phyloP scores from a whole-genome alignment of 495 filamentous ascomycete genomes.

The Tuber brumale region DNA sequence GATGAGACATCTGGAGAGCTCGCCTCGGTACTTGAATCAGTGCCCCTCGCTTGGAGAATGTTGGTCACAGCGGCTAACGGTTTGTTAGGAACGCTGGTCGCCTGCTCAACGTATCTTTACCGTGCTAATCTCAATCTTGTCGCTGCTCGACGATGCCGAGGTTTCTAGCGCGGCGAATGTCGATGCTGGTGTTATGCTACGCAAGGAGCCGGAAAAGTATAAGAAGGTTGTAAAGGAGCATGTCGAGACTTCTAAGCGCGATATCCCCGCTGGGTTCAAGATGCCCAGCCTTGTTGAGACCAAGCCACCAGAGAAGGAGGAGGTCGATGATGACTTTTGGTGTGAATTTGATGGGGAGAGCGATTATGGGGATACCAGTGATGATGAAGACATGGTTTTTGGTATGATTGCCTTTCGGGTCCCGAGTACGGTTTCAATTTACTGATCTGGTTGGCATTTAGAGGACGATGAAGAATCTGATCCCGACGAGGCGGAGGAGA shows the following conservation, averaged over 20 bases:
- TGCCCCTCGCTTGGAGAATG: not conserved
- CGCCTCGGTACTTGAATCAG: constrained; percentile 48
- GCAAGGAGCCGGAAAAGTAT: constrained; percentile 62
- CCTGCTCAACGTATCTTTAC: constrained; percentile 89
- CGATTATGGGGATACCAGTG: constrained; percentile 70
- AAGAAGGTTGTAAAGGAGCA: constrained; percentile 60
- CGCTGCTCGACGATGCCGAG: constrained; percentile 91
- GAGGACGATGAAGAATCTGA: constrained; percentile 41
- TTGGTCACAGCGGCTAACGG: constrained; percentile 12
- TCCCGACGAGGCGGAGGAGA: constrained; percentile 36
- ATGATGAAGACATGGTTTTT: constrained; percentile 51
- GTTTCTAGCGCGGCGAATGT: constrained; percentile 91
- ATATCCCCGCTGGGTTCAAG: constrained; percentile 72
- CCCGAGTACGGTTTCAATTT: not conserved
- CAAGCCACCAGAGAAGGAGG: constrained; percentile 56
- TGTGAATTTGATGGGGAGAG: constrained; percentile 73
- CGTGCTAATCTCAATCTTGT: constrained; percentile 83
- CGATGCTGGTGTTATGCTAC: constrained; percentile 79
- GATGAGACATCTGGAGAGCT: constrained; percentile 85
- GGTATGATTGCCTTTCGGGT: constrained; percentile 30
- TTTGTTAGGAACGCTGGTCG: constrained; percentile 71
- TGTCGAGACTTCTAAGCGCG: constrained; percentile 64
- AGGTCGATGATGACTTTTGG: constrained; percentile 77
- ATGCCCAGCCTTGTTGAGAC: constrained; percentile 70
- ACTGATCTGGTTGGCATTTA: constrained; percentile 11